These are phyloP conservation scores for Cinnamomum chago DNA, from an alignment of 164 flowering plant species.

Conservation along the genomic window DNA sequence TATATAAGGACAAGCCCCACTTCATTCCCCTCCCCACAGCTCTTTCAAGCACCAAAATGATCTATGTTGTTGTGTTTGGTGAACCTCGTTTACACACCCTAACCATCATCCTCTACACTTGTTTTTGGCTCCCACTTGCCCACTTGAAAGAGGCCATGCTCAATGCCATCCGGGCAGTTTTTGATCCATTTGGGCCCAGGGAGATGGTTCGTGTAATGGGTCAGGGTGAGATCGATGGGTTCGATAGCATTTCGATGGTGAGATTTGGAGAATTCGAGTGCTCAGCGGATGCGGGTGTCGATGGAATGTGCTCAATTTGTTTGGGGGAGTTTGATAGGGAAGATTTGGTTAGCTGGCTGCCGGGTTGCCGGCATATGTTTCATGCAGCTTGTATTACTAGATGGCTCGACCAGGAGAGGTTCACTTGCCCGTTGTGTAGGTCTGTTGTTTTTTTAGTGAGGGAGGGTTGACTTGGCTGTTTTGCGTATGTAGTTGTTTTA, in stretches of 20 bases:
- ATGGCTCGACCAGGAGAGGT: constrained; percentile 41
- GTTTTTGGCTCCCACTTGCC: constrained; percentile 32
- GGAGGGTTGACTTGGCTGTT: no score
- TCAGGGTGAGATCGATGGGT: not conserved
- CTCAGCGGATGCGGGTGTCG: not conserved
- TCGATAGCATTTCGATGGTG: constrained; percentile 13
- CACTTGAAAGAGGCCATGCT: constrained; percentile 19
- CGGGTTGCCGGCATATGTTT: constrained; percentile 45
- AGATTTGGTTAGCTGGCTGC: constrained; percentile 42
- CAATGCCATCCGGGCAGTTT: not conserved
- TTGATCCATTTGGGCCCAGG: not conserved
- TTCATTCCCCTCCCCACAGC: not conserved
- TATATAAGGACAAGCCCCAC: not conserved
- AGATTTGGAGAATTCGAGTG: constrained; percentile 24
- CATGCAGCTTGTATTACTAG: constrained; percentile 40
- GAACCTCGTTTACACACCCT: constrained; percentile 15
- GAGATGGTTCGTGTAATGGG: not conserved
- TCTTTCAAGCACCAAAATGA: not conserved
- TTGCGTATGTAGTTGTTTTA: no score
- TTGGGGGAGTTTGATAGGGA: constrained; percentile 41
- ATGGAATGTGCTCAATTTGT: constrained; percentile 43
- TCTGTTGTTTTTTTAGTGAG: constrained; percentile 9
- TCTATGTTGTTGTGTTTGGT: constrained; percentile 20
- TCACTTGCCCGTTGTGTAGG: constrained; percentile 61
- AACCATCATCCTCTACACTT: constrained; percentile 33